phyloP scores from a whole-genome alignment of 805 yeast genomes.

The Pichia paraexigua region DNA sequence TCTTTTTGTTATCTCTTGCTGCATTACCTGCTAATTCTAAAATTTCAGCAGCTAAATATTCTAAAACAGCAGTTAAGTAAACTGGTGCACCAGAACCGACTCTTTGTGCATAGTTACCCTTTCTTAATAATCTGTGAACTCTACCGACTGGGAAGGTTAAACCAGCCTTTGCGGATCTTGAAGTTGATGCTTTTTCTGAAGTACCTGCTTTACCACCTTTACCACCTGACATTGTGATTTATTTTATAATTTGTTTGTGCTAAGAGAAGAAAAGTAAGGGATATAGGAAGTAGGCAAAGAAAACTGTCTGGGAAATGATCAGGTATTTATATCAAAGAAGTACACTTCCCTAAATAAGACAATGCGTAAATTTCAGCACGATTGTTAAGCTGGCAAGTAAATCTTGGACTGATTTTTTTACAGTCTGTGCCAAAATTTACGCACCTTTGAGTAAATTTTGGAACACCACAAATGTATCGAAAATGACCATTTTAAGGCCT shows the following conservation, averaged over 20 bases:
- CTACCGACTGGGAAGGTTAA: constrained; percentile 99
- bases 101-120: constrained; percentile 97
- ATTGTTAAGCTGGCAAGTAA: neutral
- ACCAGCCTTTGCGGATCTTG: constrained; percentile 98
- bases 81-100: constrained; percentile 99
- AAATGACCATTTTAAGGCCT: neutral
- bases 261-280: neutral
- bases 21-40: constrained; percentile 98
- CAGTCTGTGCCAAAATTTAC: neutral
- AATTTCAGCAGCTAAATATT: constrained; percentile 96
- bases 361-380: neutral
- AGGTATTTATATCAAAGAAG: constrained; percentile 5
- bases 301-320: neutral
- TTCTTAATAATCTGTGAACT: constrained; percentile 93
- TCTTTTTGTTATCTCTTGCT: constrained; percentile 97
- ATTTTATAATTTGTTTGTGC: neutral
- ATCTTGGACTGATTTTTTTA: neutral
- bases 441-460: neutral
- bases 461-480: neutral
- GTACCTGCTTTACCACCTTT: constrained; percentile 94
- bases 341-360: neutral
- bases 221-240: constrained; percentile 49
- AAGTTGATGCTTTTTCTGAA: constrained; percentile 90
- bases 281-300: too few relatives aligned
- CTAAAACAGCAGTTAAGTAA: constrained; percentile 92